Evolutionary conservation across 805 yeast genomes (phyloP).

Genomic region (Kuraishia floccosa): DNA sequence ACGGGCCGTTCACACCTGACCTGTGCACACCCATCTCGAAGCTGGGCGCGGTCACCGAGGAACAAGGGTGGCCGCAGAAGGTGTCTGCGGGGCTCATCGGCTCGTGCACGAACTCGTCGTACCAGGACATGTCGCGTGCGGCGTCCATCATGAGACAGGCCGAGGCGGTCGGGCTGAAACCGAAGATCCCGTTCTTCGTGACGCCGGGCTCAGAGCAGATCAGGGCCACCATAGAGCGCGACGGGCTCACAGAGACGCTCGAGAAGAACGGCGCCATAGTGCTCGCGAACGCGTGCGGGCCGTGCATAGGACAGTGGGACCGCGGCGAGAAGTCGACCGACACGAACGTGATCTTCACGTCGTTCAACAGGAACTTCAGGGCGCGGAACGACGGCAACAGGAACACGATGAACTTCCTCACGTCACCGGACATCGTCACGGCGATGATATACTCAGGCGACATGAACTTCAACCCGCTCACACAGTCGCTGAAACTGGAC

Average conservation of each 20-base stretch:
- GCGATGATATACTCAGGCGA: constrained; percentile 96
- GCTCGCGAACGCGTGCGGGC: constrained; percentile 97
- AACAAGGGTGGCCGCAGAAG: constrained; percentile 75
- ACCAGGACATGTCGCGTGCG: constrained; percentile 97
- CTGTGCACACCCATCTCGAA: constrained; percentile 85
- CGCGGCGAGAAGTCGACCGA: constrained; percentile 80
- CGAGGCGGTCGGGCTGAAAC: constrained; percentile 71
- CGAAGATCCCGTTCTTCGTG: constrained; percentile 86
- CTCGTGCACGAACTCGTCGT: constrained; percentile 96
- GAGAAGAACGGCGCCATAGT: constrained; percentile 85
- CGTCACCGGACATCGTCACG: constrained; percentile 93
- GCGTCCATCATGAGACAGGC: constrained; percentile 88
- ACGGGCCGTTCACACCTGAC: constrained; percentile 99
- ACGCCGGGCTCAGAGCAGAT: constrained; percentile 99
- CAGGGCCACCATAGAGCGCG: constrained; percentile 93
- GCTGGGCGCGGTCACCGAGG: constrained; percentile 59
- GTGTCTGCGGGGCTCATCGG: constrained; percentile 94
- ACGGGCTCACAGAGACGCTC: constrained; percentile 76
- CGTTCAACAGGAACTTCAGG: constrained; percentile 97
- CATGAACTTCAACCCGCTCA: constrained; percentile 91
- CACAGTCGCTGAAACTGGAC: constrained; percentile 77
- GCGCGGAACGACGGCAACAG: constrained; percentile 98
- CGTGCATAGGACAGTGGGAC: constrained; percentile 99
- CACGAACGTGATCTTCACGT: constrained; percentile 92
- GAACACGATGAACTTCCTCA: constrained; percentile 91